Conservation (phyloP, 768 basidiomycete species). For the Leccinum subtestaceum region DNA sequence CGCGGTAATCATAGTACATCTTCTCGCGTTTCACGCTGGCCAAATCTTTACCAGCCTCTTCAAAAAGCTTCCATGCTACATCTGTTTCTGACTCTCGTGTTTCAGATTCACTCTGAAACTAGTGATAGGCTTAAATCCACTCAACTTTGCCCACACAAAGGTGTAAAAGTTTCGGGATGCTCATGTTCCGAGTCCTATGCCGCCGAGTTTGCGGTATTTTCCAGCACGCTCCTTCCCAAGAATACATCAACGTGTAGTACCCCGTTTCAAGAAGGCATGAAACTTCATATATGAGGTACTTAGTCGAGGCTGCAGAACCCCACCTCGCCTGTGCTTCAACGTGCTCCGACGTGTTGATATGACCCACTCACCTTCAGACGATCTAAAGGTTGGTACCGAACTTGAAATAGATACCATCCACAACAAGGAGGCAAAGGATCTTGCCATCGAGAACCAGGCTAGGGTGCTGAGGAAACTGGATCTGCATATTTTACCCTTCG, state of each 20-base stretch:
- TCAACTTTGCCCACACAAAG: background rate
- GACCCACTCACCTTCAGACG: background rate
- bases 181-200: background rate
- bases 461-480: background rate
- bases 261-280: background rate
- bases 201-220: background rate
- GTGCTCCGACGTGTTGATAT: constrained; percentile 1
- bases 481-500: background rate
- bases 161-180: background rate
- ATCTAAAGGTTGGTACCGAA: background rate
- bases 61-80: background rate
- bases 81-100: background rate
- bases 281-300: background rate
- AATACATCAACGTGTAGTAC: background rate
- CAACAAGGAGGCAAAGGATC: constrained; percentile 11
- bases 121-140: background rate
- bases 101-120: background rate
- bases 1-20: too few relatives aligned
- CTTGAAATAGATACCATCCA: background rate
- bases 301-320: background rate
- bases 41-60: background rate
- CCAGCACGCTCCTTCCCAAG: background rate
- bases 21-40: background rate
- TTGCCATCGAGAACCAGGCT: background rate
- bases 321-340: background rate